Evolutionary conservation across 208 protist genomes (phyloP).

Genomic region (Crithidia acanthocephali): DNA sequence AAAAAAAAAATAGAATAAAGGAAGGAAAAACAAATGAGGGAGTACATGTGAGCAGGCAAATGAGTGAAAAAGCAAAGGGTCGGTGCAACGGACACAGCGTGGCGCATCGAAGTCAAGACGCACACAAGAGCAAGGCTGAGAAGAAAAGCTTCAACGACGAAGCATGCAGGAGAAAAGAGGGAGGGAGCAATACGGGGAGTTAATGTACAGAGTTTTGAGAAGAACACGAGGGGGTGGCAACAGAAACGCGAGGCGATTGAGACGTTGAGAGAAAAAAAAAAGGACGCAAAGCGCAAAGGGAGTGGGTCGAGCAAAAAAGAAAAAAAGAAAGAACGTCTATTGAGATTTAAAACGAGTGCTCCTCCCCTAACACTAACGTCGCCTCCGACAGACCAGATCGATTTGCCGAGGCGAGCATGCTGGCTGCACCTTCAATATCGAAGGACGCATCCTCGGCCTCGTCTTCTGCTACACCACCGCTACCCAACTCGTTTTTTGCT

Average conservation of each 20-base stretch:
- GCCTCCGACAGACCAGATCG: constrained; percentile 8
- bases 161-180: background rate
- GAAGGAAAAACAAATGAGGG: background rate
- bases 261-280: background rate
- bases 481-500: background rate
- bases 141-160: no score
- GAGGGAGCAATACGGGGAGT: background rate
- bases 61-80: no score
- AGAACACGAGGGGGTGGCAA: no score
- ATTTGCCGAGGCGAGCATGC: constrained; percentile 1
- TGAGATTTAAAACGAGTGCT: constrained; percentile 30
- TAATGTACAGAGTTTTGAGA: background rate
- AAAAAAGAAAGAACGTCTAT: constrained; percentile 3
- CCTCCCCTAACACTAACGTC: constrained; percentile 21
- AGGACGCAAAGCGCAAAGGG: background rate
- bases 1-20: constrained; percentile 1
- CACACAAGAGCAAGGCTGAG: no score
- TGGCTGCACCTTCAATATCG: constrained; percentile 15
- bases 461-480: background rate
- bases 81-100: no score
- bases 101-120: no score
- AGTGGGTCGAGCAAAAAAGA: constrained; percentile 6
- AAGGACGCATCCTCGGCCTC: constrained; percentile 6
- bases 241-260: no score
- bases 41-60: constrained; percentile 2